Evolutionary conservation across 306 rosid species (phyloP), one percentile per base, ranked within the genome.

Genomic region (Inga leiocalycina): DNA sequence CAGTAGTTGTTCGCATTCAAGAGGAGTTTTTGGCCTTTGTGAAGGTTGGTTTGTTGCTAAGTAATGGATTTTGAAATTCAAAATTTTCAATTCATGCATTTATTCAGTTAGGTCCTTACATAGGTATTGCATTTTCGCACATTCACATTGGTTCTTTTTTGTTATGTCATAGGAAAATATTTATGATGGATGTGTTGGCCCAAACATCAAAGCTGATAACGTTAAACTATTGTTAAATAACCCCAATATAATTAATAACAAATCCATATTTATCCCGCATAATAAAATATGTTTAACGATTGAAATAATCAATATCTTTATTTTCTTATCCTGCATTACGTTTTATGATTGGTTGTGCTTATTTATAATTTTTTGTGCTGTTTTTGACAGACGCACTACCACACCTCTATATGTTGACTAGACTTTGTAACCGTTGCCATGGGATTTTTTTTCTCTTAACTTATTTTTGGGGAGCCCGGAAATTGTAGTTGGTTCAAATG

Each of bases 1-100:
- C 99, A 65, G 99, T 90, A 80, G 84, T 96, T 85, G 99, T 96
- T 81, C 98, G 97, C 85, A 90, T 92, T 86, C 93, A 94, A 84
- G 99, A 96, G 79, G 93, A 86, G 41, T 96, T 92, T 92, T 89
- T 91, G 3, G 89, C 98, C 82, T 96, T 96, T 89, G 97, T 96
- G 86, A 96, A 96, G 99, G 99, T 96, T 59, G 68, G 88, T 71
- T 78, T 15, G n/a, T 79, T 91, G 67, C 67, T 48, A 39, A 57
- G 13, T 77, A 62, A 52, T 56, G 41, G 24, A 71, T 51, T n/a
- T 62, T 57, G 45, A 41, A 68, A 76, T 70, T 8, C 71, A 35
- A 17, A 66, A 39, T 74, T 76, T 85, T 70, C 51, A 44, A 16
- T 65, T n/a, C 68, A 72, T 80, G 76, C 81, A 48, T 59, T 79